phyloP scores from a whole-genome alignment of 768 basidiomycete genomes.

The Flagelloscypha sp. region DNA sequence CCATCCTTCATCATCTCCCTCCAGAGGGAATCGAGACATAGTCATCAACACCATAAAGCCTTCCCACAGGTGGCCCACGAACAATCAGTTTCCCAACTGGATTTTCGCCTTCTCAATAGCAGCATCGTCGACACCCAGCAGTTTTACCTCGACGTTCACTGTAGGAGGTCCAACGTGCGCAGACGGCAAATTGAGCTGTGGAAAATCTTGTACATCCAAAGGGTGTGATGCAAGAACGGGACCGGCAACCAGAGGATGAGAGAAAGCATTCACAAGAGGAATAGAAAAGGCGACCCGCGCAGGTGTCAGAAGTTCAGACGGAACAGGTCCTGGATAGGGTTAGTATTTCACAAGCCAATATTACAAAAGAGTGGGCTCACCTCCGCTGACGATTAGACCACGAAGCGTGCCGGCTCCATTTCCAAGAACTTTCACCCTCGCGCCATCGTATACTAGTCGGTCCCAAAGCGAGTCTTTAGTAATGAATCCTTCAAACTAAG shows the following conservation, averaged over 20 bases:
- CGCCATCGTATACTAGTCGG: conserved; percentile 60
- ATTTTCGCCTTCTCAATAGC: conserved; percentile 58
- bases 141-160: conserved; percentile 77
- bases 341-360: not conserved
- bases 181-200: conserved; percentile 21
- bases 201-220: conserved; percentile 76
- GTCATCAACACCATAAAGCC: conserved; percentile 33
- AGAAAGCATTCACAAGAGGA: conserved; percentile 59
- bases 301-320: conserved; percentile 43
- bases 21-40: conserved; percentile 26
- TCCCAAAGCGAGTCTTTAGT: conserved; percentile 83
- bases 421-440: conserved; percentile 53
- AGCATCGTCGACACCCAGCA: conserved; percentile 61
- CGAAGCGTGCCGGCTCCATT: conserved; percentile 55
- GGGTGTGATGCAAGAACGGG: conserved; percentile 80
- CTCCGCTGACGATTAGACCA: conserved; percentile 64
- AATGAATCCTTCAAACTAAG: conserved; percentile 66
- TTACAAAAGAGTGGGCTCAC: conserved; percentile 29
- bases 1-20: conserved; percentile 34
- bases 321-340: conserved; percentile 35
- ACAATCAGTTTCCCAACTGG: conserved; percentile 55
- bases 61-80: conserved; percentile 69
- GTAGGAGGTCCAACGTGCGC: conserved; percentile 70
- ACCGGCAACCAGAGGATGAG: conserved; percentile 57
- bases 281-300: conserved; percentile 71